These are phyloP conservation scores for Magnusiomyces magnusii DNA, from an alignment of 1,139 yeast species.

Conservation along the genomic window DNA sequence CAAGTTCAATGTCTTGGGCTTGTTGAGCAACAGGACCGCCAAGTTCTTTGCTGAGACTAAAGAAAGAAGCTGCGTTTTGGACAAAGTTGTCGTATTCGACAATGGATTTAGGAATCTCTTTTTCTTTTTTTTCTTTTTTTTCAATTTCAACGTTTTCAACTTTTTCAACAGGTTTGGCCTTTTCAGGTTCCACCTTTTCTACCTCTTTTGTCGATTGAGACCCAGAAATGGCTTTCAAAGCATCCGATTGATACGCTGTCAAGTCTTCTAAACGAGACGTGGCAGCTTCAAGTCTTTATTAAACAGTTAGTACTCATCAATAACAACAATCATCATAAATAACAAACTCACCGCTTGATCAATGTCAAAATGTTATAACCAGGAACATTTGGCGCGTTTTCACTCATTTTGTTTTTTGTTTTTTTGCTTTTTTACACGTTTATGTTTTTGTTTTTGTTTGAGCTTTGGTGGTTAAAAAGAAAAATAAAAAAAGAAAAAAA, in stretches of 20 bases:
- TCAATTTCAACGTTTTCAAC: no score
- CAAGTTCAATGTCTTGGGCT: constrained; percentile 38
- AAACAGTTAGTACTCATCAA: neutral
- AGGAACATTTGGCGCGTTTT: constrained; percentile 48
- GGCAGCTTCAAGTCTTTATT: constrained; percentile 79
- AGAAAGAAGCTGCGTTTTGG: constrained; percentile 51
- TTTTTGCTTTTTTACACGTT: neutral
- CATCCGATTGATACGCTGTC: constrained; percentile 66
- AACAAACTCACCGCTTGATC: constrained; percentile 50
- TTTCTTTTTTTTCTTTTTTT: no score
- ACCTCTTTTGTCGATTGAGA: neutral
- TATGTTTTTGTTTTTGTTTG: neutral
- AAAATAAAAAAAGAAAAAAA: constrained; percentile 8
- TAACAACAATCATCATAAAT: no score
- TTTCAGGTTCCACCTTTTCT: neutral
- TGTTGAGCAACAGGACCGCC: constrained; percentile 17
- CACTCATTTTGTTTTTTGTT: constrained; percentile 32
- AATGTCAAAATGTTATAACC: constrained; percentile 78
- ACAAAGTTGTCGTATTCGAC: constrained; percentile 50
- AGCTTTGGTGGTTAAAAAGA: neutral
- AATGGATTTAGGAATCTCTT: constrained; percentile 26
- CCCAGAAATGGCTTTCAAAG: constrained; percentile 19
- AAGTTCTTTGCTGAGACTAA: constrained; percentile 11
- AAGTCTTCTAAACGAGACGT: constrained; percentile 88
- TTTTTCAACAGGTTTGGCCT: constrained; percentile 14